phyloP scores from a whole-genome alignment of 371 early-diverging fungal genomes.

The Apophysomyces variabilis region DNA sequence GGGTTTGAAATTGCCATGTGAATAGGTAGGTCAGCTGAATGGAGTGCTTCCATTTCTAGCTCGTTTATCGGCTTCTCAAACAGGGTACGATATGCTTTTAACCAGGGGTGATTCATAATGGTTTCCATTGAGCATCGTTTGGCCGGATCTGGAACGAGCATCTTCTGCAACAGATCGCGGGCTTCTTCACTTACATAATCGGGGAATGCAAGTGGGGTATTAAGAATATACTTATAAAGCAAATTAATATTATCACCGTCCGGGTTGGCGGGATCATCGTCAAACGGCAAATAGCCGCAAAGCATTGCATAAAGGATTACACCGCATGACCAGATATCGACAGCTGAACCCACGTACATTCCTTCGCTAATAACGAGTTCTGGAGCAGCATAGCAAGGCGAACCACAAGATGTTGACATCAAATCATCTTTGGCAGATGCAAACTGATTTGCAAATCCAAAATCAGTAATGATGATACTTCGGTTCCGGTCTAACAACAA shows the following conservation, averaged over 20 bases:
- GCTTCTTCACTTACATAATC: slow-evolving; percentile 86
- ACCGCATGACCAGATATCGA: slow-evolving; percentile 97
- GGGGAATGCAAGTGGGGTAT: slow-evolving; percentile 89
- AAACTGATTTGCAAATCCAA: slow-evolving; percentile 99
- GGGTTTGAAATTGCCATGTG: slow-evolving; percentile 13
- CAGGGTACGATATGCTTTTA: slow-evolving; percentile 35
- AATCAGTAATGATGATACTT: slow-evolving; percentile 97
- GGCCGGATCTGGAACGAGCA: slow-evolving; percentile 91
- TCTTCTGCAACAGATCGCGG: slow-evolving; percentile 81
- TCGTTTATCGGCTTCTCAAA: slow-evolving; percentile 32
- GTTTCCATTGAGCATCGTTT: slow-evolving; percentile 86
- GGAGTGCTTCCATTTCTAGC: slow-evolving; percentile 27
- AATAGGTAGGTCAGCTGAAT: slow-evolving; percentile 24
- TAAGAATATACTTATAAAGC: slow-evolving; percentile 94
- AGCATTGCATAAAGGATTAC: slow-evolving; percentile 97
- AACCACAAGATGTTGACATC: slow-evolving; percentile 95
- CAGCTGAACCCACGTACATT: slow-evolving; percentile 97
- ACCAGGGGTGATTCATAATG: slow-evolving; percentile 87
- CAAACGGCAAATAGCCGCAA: slow-evolving; percentile 98
- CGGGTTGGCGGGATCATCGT: slow-evolving; percentile 97
- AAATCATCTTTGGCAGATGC: slow-evolving; percentile 71
- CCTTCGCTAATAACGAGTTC: slow-evolving; percentile 97
- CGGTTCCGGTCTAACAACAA: slow-evolving; percentile 85
- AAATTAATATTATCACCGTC: slow-evolving; percentile 96
- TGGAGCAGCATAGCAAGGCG: slow-evolving; percentile 98